Percentiles rank a stretch among this genome's conserved stretches.
These are phyloP conservation scores for Otatea glauca DNA, from an alignment of 176 grass and related monocot species.

Conservation along the genomic window DNA sequence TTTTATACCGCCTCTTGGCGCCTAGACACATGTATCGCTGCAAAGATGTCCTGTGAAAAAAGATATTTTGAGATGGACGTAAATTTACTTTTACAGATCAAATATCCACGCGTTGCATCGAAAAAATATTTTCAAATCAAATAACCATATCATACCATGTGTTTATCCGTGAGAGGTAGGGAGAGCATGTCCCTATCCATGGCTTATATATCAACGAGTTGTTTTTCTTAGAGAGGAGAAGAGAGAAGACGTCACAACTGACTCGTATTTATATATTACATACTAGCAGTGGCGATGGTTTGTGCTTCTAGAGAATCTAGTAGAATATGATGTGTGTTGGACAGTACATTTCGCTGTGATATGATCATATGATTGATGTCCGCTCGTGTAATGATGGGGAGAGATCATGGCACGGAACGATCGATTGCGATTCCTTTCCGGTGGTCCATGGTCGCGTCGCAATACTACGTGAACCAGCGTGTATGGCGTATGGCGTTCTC, in stretches of 20 bases:
- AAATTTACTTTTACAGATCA: not conserved
- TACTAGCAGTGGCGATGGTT: not conserved
- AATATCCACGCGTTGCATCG: too few relatives aligned
- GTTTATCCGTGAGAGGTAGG: too few relatives aligned
- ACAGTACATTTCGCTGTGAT: not conserved
- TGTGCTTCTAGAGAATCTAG: not conserved
- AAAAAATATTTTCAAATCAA: too few relatives aligned
- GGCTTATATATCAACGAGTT: too few relatives aligned
- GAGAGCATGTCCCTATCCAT: too few relatives aligned
- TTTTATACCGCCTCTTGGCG: conserved; percentile 30
- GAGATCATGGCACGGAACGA: not conserved
- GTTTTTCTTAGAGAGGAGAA: too few relatives aligned
- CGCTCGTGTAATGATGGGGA: not conserved
- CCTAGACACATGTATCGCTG: not conserved
- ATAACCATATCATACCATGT: too few relatives aligned
- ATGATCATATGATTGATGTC: not conserved
- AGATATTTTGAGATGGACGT: not conserved
- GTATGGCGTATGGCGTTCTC: not conserved
- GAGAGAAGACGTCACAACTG: too few relatives aligned
- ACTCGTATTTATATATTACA: too few relatives aligned
- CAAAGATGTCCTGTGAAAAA: not conserved
- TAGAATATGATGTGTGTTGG: not conserved
- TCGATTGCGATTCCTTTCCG: not conserved
- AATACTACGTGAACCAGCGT: not conserved
- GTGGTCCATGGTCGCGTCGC: conserved; percentile 31